Conservation (phyloP, 2,329 filamentous ascomycete genomes). For the Fusarium sp. region DNA sequence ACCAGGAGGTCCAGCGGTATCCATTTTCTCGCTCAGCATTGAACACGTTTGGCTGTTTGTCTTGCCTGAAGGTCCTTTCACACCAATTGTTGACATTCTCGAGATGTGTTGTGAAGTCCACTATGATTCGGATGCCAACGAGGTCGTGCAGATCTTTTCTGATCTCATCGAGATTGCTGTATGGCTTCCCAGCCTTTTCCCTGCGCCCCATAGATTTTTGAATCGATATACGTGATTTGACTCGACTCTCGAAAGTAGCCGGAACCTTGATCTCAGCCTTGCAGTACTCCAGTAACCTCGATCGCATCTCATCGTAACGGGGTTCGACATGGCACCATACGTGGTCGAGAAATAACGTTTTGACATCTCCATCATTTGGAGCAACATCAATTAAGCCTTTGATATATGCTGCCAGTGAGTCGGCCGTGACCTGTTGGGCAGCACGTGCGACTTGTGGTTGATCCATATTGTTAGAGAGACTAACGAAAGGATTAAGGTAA, state of each 20-base stretch:
- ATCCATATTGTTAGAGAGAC: no score
- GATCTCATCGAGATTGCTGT: no score
- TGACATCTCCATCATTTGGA: not conserved
- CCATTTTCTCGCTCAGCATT: not conserved
- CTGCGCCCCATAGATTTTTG: not conserved
- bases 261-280: not conserved
- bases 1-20: not conserved
- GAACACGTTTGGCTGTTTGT: not conserved
- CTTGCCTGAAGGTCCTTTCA: not conserved
- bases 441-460: no score
- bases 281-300: no score
- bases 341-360: not conserved
- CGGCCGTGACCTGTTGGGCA: no score
- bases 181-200: not conserved
- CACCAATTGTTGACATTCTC: not conserved
- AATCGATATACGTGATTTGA: not conserved
- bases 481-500: no score
- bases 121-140: not conserved
- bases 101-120: not conserved
- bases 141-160: not conserved
- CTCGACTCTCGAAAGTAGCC: not conserved
- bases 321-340: not conserved
- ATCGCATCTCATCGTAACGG: not conserved
- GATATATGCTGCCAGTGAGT: no score
- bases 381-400: no score